phyloP scores from a whole-genome alignment of 331 rosid species.

The Quercus tomentella region DNA sequence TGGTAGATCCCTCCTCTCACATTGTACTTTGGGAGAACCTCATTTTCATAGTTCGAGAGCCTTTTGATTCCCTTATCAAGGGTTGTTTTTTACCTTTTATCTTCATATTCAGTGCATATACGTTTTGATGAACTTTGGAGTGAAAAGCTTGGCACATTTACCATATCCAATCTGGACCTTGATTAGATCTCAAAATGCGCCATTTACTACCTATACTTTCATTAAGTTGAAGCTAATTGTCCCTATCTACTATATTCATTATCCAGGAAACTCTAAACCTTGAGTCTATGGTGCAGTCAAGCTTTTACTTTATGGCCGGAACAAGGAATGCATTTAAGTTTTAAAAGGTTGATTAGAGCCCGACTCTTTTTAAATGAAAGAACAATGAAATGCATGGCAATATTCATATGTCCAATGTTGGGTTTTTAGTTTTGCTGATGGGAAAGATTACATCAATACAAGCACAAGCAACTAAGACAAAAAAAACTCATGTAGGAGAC shows the following conservation, averaged over 20 bases:
- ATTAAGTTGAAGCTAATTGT: neutral
- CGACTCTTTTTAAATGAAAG: neutral
- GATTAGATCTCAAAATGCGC: neutral
- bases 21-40: no score
- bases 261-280: neutral
- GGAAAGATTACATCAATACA: neutral
- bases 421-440: neutral
- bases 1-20: no score
- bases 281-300: neutral
- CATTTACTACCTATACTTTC: no score
- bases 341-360: no score
- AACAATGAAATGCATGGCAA: neutral
- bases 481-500: neutral
- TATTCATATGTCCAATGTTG: neutral
- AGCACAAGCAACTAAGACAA: neutral
- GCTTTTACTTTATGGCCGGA: neutral
- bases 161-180: neutral
- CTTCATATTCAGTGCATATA: neutral
- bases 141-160: neutral
- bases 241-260: neutral
- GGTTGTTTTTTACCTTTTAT: neutral
- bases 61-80: neutral
- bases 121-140: neutral
- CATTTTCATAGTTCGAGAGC: neutral
- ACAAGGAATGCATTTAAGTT: no score